phyloP scores from a whole-genome alignment of 2,329 filamentous ascomycete genomes.

The Fusarium sterilihyphosum region DNA sequence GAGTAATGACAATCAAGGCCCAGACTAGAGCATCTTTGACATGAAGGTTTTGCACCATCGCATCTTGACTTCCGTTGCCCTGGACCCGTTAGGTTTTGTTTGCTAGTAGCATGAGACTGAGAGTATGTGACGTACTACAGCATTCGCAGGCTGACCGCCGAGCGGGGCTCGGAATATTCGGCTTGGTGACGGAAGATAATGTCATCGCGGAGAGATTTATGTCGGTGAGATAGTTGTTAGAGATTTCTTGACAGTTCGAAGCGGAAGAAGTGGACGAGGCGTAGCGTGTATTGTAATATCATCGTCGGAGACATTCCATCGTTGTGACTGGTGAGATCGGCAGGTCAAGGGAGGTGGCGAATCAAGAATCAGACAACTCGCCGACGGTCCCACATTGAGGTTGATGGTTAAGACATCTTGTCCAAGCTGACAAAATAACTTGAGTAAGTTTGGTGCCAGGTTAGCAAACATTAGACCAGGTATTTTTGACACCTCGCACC shows the following conservation, averaged over 20 bases:
- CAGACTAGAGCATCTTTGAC: neutral
- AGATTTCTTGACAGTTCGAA: neutral
- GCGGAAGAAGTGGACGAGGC: neutral
- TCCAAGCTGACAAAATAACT: fast-evolving
- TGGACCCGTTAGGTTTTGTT: neutral
- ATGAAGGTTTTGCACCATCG: neutral
- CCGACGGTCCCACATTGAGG: neutral
- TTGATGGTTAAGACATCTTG: neutral
- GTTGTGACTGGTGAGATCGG: neutral
- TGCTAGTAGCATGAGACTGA: fast-evolving
- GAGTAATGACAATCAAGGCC: neutral
- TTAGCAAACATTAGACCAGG: fast-evolving
- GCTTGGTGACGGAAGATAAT: neutral
- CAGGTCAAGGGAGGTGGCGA: neutral
- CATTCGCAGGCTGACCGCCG: neutral
- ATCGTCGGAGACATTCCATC: neutral
- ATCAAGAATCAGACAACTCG: neutral
- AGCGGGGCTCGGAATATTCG: neutral
- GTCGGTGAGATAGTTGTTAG: neutral
- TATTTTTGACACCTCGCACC: neutral
- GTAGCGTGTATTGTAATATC: neutral
- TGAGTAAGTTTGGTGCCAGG: neutral
- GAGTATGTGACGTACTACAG: neutral
- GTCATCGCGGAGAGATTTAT: neutral
- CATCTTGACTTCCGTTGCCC: neutral